A percentile compares a stretch with the other conserved stretches of the same genome.
Evolutionary conservation across 1,284 basidiomycete genomes (phyloP).

Genomic region (Mixia osmundae): DNA sequence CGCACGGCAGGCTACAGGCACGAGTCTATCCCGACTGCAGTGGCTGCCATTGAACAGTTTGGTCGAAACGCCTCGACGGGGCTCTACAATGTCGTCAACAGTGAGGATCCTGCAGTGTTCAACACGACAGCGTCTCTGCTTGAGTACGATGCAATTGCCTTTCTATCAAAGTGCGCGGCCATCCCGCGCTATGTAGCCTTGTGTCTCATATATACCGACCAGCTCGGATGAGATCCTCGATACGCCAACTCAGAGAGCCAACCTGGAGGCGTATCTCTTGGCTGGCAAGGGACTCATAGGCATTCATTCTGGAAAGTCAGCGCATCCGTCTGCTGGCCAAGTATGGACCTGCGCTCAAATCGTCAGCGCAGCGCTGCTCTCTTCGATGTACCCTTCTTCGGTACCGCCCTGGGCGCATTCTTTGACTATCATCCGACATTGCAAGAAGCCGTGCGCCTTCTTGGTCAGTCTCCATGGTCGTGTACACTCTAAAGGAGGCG

Average conservation of each 20-base stretch:
- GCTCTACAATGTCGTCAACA: conserved; percentile 5
- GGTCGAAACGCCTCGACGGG: neutral
- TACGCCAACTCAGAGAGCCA: conserved; percentile 1
- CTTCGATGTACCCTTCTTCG: conserved; percentile 5
- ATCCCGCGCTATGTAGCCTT: no score
- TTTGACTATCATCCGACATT: conserved; percentile 8
- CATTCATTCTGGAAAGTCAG: conserved; percentile 8
- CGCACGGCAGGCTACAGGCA: no score
- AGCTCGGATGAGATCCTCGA: conserved; percentile 6
- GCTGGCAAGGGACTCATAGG: conserved; percentile 7
- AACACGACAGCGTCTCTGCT: conserved; percentile 2
- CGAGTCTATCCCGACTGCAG: conserved; percentile 6
- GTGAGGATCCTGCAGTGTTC: conserved; percentile 7
- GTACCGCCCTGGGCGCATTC: conserved; percentile 8
- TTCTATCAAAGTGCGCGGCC: conserved; percentile 2
- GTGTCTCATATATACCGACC: no score
- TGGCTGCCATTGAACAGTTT: conserved; percentile 1
- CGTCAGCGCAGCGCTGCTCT: conserved; percentile 3
- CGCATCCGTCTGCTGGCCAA: no score
- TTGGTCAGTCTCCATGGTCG: no score
- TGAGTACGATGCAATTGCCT: conserved; percentile 3
- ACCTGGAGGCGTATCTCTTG: conserved; percentile 5
- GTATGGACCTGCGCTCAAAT: no score
- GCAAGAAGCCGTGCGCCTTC: conserved; percentile 7
- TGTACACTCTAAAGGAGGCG: no score